Evolutionary conservation across 2,329 filamentous ascomycete genomes (phyloP), one percentile per base, ranked within the genome.

Genomic region (Arthrobotrys sinensis): DNA sequence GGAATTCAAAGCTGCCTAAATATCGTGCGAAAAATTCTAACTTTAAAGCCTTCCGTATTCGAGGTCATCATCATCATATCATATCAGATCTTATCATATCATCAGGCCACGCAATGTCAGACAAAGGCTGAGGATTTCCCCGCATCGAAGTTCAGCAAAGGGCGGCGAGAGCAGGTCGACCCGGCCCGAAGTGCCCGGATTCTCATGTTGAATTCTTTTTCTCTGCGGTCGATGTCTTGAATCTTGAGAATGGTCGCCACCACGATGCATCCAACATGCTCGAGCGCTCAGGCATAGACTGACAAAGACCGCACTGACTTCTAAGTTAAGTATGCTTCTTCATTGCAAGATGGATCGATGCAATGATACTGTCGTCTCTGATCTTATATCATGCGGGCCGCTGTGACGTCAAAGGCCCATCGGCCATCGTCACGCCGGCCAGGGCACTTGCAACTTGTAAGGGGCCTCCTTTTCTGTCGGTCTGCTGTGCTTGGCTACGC

Each of bases 361-460:
- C n/a, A n/a, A n/a, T n/a, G 40, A 43, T 43, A 43, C 8, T n/a
- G 40, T 11, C 34, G 14, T 43, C 40, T n/a, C 14, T 43, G 40
- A n/a, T 43, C 34, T 36, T 36, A 36, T 63, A 24, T 62, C 53
- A 28, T 63, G 53, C 8, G 5, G 38, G 36, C 55, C 11, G 21
- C 11, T 14, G 45, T 78, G 75, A 78, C 75, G 67, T 78, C 75
- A 78, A 78, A 21, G 50, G 62, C 43, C 57, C 60, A 63, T 55
- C 66, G 75, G 75, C 52, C 67, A 38, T 66, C 67, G 75, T 78
- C 75, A 78, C 67, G 50, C 75, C 75, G 66, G 32, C 65, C 8
- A 69, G 52, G 36, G 12, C 52, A 3, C 48, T n/a, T 46, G 14
- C 14, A 8, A 10, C 4, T 28, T n/a, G 48, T 34, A 11, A 21